Evolutionary conservation across 2,329 filamentous ascomycete genomes (phyloP), one percentile per base, ranked within the genome.

Genomic region (Talaromyces sp.): DNA sequence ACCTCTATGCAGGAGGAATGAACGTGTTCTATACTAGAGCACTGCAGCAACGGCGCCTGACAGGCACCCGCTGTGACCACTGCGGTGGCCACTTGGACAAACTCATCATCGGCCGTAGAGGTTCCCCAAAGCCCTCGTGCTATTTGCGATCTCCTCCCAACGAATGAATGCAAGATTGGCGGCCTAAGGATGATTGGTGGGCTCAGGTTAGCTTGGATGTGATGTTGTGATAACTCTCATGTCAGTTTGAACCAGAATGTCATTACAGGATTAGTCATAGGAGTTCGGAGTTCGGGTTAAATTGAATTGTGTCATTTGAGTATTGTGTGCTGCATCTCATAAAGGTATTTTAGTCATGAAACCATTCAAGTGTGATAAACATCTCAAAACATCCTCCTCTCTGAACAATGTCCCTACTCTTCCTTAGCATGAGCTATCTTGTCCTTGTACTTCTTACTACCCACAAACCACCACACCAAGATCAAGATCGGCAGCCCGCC

Each of bases 381-480:
- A 53, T 53, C 27, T 8, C n/a, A 5, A 19, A 29, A 13, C 45
- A 31, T 22, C 27, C 7, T 36, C 11, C 22, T 31, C n/a, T 15
- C n/a, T 36, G n/a, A 22, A 19, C 19, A 1, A 5, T 11, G 11
- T 11, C 36, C 25, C 13, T 77, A 78, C 47, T 80, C 82, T 27
- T 71, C 70, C 58, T 72, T 74, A 4, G 79, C 77, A 1, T 74
- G 79, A 61, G 64, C 38, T 31, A 65, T 65, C 49, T 27, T 65
- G 51, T 62, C 51, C 34, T 65, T 65, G 15, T 65, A 65, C 53
- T 63, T 53, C 53, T 63, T 65, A 31, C 59, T 65, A 10, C 64
- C 64, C 7, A 81, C 73, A n/a, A 81, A 60, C 79, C 80, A 83
- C 81, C 80, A 82, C 0, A 65, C 67, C 1, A 77, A 63, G 59